A percentile compares a stretch with the other conserved stretches of the same genome.
These are phyloP conservation scores for Beauveria pseudobassiana DNA, from an alignment of 2,329 filamentous ascomycete genomes.

Conservation along the genomic window DNA sequence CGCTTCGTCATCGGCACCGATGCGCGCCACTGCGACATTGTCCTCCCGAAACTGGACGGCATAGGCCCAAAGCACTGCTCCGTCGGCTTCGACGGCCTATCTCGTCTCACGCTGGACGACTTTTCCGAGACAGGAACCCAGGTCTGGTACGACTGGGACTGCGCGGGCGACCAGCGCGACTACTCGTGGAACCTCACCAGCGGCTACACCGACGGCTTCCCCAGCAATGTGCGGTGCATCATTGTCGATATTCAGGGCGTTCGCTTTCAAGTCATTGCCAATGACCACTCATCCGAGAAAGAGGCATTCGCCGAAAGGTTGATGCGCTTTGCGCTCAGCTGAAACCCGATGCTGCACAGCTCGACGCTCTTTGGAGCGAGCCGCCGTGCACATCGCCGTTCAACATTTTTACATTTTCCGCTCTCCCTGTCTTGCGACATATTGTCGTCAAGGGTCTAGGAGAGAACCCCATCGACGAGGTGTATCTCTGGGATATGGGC, in stretches of 20 bases:
- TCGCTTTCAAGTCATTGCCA: constrained; percentile 31
- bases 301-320: constrained; percentile 27
- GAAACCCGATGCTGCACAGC: constrained; percentile 19
- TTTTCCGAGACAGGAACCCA: constrained; percentile 30
- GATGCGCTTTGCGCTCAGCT: constrained; percentile 26
- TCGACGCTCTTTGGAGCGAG: constrained; percentile 22
- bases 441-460: constrained; percentile 29
- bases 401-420: constrained; percentile 20
- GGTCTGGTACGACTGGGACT: constrained; percentile 35
- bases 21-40: constrained; percentile 27
- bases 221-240: constrained; percentile 26
- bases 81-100: constrained; percentile 31
- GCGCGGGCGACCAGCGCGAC: constrained; percentile 28
- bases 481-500: constrained; percentile 35
- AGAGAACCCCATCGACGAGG: constrained; percentile 25
- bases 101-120: constrained; percentile 31
- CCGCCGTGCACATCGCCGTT: constrained; percentile 18
- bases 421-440: constrained; percentile 24
- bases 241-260: constrained; percentile 32
- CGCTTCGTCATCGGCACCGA: constrained; percentile 33
- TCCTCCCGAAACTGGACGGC: constrained; percentile 27
- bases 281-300: constrained; percentile 27
- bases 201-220: constrained; percentile 27
- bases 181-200: constrained; percentile 30
- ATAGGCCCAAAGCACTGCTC: constrained; percentile 30